A percentile compares a stretch with the other conserved stretches of the same genome.
Evolutionary conservation across 176 grass and related monocot genomes (phyloP).

Genomic region (Cocos nucifera): DNA sequence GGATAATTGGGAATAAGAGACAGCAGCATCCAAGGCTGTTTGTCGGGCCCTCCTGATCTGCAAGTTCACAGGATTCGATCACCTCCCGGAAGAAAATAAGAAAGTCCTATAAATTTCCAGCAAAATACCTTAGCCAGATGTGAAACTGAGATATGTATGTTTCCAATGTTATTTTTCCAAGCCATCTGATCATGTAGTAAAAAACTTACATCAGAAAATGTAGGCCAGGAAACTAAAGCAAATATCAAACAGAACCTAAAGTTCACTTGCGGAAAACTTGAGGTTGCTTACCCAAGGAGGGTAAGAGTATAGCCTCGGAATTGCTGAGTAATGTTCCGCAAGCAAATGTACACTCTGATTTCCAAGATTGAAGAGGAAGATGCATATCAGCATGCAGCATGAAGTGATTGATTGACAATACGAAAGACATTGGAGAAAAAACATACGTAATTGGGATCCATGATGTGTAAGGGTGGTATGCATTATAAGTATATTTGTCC

Average conservation of each 20-base stretch:
- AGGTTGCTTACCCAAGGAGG: constrained; percentile 11
- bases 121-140: constrained; percentile 16
- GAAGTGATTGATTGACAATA: too few relatives aligned
- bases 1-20: constrained; percentile 18
- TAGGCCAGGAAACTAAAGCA: not conserved
- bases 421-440: not conserved
- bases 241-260: not conserved
- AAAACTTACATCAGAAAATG: too few relatives aligned
- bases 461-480: constrained; percentile 26
- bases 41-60: constrained; percentile 18
- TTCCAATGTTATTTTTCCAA: constrained; percentile 28
- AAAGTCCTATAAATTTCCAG: not conserved
- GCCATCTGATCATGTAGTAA: constrained; percentile 11
- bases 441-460: constrained; percentile 23
- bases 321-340: constrained; percentile 20
- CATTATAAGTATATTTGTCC: constrained; percentile 22
- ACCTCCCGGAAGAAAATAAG: not conserved
- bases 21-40: constrained; percentile 12
- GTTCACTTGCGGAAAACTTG: not conserved
- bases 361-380: not conserved
- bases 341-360: constrained; percentile 12
- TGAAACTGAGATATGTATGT: constrained; percentile 24
- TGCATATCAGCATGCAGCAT: not conserved
- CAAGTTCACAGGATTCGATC: not conserved
- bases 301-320: constrained; percentile 17